Conservation (phyloP, 352 stramenopile species). For the Globisporangium polare region DNA sequence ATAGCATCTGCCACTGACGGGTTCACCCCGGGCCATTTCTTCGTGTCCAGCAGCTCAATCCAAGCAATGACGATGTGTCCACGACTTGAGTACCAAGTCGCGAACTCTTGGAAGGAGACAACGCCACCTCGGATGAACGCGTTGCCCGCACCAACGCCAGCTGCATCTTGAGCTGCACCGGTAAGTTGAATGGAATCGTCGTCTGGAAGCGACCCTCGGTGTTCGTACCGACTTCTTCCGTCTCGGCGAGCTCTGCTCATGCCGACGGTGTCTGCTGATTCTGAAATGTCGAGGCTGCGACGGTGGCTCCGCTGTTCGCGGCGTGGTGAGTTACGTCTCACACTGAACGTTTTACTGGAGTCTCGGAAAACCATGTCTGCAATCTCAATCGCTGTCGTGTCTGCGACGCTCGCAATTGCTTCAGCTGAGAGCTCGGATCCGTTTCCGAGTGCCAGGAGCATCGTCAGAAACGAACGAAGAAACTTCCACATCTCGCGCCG, state of each 20-base stretch:
- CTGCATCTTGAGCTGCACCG: slow-evolving; percentile 45
- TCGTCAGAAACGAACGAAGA: slow-evolving; percentile 92
- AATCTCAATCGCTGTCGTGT: slow-evolving; percentile 80
- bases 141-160: slow-evolving; percentile 56
- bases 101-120: slow-evolving; percentile 85
- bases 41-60: slow-evolving; percentile 80
- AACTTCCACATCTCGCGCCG: slow-evolving; percentile 91
- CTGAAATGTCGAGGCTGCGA: slow-evolving; percentile 54
- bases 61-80: slow-evolving; percentile 84
- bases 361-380: slow-evolving; percentile 82
- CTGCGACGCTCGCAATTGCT: slow-evolving; percentile 74
- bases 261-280: slow-evolving; percentile 35
- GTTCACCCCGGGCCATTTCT: slow-evolving; percentile 79
- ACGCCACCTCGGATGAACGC: slow-evolving; percentile 71
- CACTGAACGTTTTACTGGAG: slow-evolving; percentile 75
- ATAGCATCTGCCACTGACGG: slow-evolving; percentile 63
- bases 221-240: slow-evolving; percentile 48
- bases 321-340: slow-evolving; percentile 25
- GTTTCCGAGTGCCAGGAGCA: slow-evolving; percentile 93
- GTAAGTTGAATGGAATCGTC: slow-evolving; percentile 50
- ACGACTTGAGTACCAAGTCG: slow-evolving; percentile 78
- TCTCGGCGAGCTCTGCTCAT: slow-evolving; percentile 24
- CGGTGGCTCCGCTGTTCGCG: slow-evolving; percentile 32
- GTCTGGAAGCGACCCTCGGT: slow-evolving; percentile 65
- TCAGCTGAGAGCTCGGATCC: slow-evolving; percentile 76